Evolutionary conservation across 2,329 filamentous ascomycete species (phyloP), one percentile per base, ranked within the genome.

Genomic region (Dendryphion nanum): DNA sequence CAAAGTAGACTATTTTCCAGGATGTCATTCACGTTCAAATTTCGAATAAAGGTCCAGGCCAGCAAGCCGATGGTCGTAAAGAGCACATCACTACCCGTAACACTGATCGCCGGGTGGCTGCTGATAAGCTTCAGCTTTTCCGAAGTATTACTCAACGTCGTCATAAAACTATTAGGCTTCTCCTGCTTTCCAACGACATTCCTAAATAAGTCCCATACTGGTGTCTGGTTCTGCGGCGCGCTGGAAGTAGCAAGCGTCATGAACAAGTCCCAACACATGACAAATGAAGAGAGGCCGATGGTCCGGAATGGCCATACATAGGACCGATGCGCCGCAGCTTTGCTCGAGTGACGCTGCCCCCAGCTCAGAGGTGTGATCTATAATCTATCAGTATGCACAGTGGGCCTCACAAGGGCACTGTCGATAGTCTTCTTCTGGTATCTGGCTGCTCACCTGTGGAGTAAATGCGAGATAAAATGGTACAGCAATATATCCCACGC

Each of bases 51-150:
- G n/a, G 75, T 72, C 79, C 79, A 83, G 2, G 75, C 40, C 1
- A 77, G 72, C n/a, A 82, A 57, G 39, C 72, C 76, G 12, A 78
- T 41, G 2, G 69, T 67, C 16, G 74, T 78, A 23, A 82, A 65
- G 12, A 84, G 54, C 2, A 80, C 79, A 57, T 85, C 81, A 60
- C 74, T 75, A 5, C 74, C 77, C 0, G 76, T 75, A 14, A 72
- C 74, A 15, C 74, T 73, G 19, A 83, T 73, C 16, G 73, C 75
- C 0, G 80, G 79, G 52, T 84, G 78, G 36, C 76, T 76, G 41
- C 68, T 69, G 35, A 78, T 68, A 1, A 72, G 28, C 69, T 73
- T 18, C 76, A 66, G 10, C 77, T 60, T 53, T 67, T 72, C 32
- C 1, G 45, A 50, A 4, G 56, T 47, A 13, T 38, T 48, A 20